Evolutionary conservation across 352 stramenopile genomes (phyloP).

Genomic region (Phytophthora crassamura): DNA sequence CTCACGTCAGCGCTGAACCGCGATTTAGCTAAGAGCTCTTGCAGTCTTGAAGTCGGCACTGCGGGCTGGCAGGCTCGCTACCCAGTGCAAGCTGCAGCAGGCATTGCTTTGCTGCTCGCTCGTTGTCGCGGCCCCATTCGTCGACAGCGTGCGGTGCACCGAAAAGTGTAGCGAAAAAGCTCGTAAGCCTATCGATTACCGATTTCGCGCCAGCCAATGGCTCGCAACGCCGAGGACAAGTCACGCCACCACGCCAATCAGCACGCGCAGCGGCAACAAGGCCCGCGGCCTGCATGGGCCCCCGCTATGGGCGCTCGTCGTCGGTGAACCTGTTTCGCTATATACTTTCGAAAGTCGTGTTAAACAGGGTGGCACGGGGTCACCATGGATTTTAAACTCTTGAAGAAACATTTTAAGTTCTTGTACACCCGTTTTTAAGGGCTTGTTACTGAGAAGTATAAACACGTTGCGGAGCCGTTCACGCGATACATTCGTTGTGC

Average conservation of each 20-base stretch:
- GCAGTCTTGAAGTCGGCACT: no score
- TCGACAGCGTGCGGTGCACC: conserved; percentile 14
- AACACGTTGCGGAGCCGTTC: not conserved
- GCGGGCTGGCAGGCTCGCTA: no score
- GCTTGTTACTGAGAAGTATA: not conserved
- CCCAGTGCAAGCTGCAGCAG: no score
- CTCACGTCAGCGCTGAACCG: no score
- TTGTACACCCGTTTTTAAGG: not conserved
- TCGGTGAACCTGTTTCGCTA: conserved; percentile 21
- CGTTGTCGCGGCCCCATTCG: not conserved
- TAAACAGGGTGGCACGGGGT: not conserved
- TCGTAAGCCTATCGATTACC: conserved; percentile 34
- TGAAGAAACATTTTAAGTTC: not conserved
- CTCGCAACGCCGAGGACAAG: conserved; percentile 8
- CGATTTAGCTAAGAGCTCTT: no score
- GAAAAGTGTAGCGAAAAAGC: conserved; percentile 4
- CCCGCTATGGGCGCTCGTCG: no score
- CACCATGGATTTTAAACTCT: not conserved
- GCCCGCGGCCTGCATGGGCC: conserved; percentile 3
- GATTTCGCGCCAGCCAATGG: conserved; percentile 31
- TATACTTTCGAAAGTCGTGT: not conserved
- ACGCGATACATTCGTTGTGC: no score
- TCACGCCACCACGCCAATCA: conserved; percentile 25
- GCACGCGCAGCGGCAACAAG: not conserved
- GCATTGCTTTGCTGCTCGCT: not conserved